Base-by-base conservation (phyloP, 805 yeast species). In the Ogataea ganodermae region DNA sequence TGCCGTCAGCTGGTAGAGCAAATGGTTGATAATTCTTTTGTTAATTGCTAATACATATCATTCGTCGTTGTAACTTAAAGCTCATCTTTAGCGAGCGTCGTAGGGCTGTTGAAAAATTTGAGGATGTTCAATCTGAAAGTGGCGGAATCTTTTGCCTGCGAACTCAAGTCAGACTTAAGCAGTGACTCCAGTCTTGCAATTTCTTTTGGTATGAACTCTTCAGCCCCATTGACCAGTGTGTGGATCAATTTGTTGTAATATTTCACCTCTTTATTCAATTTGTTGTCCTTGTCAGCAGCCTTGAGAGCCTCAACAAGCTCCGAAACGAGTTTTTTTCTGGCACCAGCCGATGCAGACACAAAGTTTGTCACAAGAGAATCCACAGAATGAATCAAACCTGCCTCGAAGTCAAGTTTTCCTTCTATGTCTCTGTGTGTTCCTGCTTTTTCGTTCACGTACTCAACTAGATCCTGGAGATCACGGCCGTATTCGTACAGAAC, bases 91-190 rank as follows among this genome's bases (percentile, higher is more conserved):
- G 53, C 50, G 5, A 51, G 52, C 21, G 56, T 50, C 35, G 45
- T 42, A 17, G 46, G 50, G n/a, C 43, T 35, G 16, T 55, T 50
- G 54, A 71, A 67, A 30, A 63, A 58, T 42, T 58, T 60, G 51
- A 83, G 64, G 31, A 82, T 70, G 56, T 84, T 84, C 44, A 73
- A 54, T 58, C 84, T 73, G 58, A 71, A 72, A 50, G 67, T 66
- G 60, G 82, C 69, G 48, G 74, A 71, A 56, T 84, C 90, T 16
- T 67, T 63, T 32, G 78, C 73, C n/a, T 59, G 66, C 9, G 63
- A 59, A 31, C 65, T 65, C 44, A 81, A 62, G 13, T 68, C 69
- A 14, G 68, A 67, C 26, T 55, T 48, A 31, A 83, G 49, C 22
- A 83, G 65, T 21, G 65, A 66, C 8, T 61, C 56, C 42, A 84